A percentile compares a stretch with the other conserved stretches of the same genome.
These are phyloP conservation scores for Rhizodiscina lignyota DNA, from an alignment of 495 filamentous ascomycete species.

Conservation along the genomic window DNA sequence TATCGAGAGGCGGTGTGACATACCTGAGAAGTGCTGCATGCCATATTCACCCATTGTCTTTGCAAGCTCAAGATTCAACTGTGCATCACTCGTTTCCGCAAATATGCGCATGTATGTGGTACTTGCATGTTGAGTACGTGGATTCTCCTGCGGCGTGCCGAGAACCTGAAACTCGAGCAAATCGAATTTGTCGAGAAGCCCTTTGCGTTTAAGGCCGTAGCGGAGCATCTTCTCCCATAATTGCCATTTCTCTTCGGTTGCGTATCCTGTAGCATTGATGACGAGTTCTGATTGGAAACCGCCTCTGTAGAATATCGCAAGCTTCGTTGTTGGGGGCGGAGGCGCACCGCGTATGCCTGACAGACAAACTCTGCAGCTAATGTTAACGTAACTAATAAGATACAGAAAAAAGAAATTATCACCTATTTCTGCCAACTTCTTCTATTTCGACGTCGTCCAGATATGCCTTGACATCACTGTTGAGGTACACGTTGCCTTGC, in stretches of 20 bases:
- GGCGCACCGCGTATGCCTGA: background rate
- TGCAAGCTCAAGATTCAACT: constrained; percentile 5
- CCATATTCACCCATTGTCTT: constrained; percentile 6
- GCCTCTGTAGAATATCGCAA: constrained; percentile 1
- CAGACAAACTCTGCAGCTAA: background rate
- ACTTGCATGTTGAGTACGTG: constrained; percentile 8
- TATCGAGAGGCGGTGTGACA: background rate
- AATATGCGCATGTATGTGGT: constrained; percentile 14
- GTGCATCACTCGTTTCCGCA: constrained; percentile 5
- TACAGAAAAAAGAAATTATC: too few relatives aligned
- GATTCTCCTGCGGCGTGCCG: constrained; percentile 1
- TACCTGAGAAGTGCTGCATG: constrained; percentile 13
- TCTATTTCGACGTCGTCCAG: constrained; percentile 1
- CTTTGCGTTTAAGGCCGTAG: background rate
- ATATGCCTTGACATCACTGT: constrained; percentile 4
- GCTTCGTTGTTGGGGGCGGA: background rate
- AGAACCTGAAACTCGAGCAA: constrained; percentile 3
- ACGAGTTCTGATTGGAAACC: background rate
- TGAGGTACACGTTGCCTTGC: constrained; percentile 2
- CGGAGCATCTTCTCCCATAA: background rate
- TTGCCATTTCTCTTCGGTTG: background rate
- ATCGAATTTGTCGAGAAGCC: background rate
- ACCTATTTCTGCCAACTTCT: constrained; percentile 1
- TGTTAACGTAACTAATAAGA: too few relatives aligned
- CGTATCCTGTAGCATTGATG: constrained; percentile 2